Conservation (phyloP, 495 filamentous ascomycete species). For the Venustampulla echinocandica region DNA sequence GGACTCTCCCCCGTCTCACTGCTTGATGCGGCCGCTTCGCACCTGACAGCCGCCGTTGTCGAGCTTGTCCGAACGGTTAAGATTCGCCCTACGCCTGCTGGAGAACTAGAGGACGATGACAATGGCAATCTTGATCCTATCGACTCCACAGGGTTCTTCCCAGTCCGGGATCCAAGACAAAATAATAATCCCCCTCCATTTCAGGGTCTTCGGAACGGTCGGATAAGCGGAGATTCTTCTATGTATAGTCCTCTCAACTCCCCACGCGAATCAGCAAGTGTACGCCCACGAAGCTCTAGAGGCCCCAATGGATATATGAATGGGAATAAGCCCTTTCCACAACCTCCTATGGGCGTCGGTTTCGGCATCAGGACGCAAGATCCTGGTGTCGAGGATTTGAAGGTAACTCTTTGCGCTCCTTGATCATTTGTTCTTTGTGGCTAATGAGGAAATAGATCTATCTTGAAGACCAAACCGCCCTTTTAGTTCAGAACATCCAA, state of each 20-base stretch:
- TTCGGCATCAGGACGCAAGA: slow-evolving; percentile 28
- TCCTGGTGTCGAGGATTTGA: slow-evolving; percentile 61
- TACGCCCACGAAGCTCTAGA: slow-evolving; percentile 27
- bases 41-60: slow-evolving; percentile 76
- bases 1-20: slow-evolving; percentile 93
- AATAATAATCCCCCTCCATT: slow-evolving; percentile 37
- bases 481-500: slow-evolving; percentile 74
- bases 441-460: slow-evolving; percentile 47
- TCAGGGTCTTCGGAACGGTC: slow-evolving; percentile 32
- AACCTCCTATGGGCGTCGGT: slow-evolving; percentile 24
- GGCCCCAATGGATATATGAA: slow-evolving; percentile 25
- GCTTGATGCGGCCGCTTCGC: slow-evolving; percentile 90
- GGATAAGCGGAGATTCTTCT: slow-evolving; percentile 39
- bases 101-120: slow-evolving; percentile 69
- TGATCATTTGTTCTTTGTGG: background rate
- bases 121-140: slow-evolving; percentile 49
- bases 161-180: slow-evolving; percentile 23
- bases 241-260: slow-evolving; percentile 47
- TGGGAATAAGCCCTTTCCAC: slow-evolving; percentile 30
- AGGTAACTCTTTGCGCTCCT: slow-evolving; percentile 34
- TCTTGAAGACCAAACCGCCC: slow-evolving; percentile 75
- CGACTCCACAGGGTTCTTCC: slow-evolving; percentile 44
- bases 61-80: slow-evolving; percentile 78
- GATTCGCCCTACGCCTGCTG: slow-evolving; percentile 63
- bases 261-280: slow-evolving; percentile 38